These are phyloP conservation scores for Lepiota brunneoincarnata DNA, from an alignment of 768 basidiomycete species.

Conservation along the genomic window DNA sequence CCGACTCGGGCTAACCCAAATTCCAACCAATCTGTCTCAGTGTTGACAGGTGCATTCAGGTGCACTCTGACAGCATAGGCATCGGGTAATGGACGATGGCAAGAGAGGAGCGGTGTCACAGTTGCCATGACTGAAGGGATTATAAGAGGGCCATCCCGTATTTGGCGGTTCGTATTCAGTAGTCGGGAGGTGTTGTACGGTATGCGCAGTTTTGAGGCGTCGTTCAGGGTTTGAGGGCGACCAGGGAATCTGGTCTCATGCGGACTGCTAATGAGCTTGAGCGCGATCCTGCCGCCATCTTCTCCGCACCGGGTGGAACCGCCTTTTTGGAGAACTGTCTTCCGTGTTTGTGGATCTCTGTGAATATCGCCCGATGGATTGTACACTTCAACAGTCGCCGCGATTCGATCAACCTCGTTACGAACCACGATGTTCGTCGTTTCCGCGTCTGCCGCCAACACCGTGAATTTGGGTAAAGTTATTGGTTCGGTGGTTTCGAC, in stretches of 20 bases:
- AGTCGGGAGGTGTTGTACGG: conserved; percentile 24
- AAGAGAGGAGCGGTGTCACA: conserved; percentile 49
- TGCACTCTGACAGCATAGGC: conserved; percentile 60
- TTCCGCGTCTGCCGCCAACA: conserved; percentile 67
- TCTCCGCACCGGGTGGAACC: conserved; percentile 59
- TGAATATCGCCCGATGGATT: conserved; percentile 52
- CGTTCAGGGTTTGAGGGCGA: conserved; percentile 36
- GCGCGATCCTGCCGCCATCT: conserved; percentile 56
- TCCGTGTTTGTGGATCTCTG: conserved; percentile 58
- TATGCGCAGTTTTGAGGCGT: conserved; percentile 24
- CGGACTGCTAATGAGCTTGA: conserved; percentile 35
- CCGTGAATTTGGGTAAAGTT: conserved; percentile 63
- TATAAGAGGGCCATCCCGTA: conserved; percentile 54
- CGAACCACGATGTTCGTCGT: conserved; percentile 53
- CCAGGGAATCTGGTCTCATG: conserved; percentile 18
- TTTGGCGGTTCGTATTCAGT: conserved; percentile 27
- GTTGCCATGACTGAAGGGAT: conserved; percentile 56
- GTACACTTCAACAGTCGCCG: conserved; percentile 57
- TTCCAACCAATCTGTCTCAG: conserved; percentile 73
- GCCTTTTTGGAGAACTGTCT: conserved; percentile 60
- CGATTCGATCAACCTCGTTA: conserved; percentile 49
- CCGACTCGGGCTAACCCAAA: conserved; percentile 61
- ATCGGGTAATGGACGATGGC: conserved; percentile 28
- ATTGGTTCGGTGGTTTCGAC: conserved; percentile 40
- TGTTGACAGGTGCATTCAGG: conserved; percentile 53